These are phyloP conservation scores for Auricularia heimuer DNA, from an alignment of 768 basidiomycete species.

Conservation along the genomic window DNA sequence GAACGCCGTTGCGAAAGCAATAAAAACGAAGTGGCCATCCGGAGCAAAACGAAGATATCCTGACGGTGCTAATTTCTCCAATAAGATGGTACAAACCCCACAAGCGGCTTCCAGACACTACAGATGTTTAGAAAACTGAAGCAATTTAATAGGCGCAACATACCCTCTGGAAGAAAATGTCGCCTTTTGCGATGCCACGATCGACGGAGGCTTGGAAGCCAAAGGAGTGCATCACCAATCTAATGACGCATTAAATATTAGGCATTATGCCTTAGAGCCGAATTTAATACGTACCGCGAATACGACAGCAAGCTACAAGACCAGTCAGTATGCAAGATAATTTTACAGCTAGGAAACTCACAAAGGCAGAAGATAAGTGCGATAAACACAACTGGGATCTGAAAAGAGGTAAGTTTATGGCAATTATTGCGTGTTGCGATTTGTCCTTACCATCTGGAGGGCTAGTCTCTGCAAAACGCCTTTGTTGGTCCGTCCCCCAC, in stretches of 20 bases:
- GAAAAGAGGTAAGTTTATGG: neutral
- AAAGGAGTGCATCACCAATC: conserved; percentile 80
- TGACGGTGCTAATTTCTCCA: conserved; percentile 53
- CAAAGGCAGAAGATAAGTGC: conserved; percentile 65
- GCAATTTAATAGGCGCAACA: conserved; percentile 17
- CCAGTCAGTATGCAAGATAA: conserved; percentile 6
- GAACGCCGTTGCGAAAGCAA: conserved; percentile 75
- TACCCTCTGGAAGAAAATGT: conserved; percentile 64
- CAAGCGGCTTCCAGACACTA: conserved; percentile 68
- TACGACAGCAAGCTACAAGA: conserved; percentile 26
- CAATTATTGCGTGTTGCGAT: neutral
- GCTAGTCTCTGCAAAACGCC: conserved; percentile 50
- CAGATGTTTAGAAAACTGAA: conserved; percentile 5
- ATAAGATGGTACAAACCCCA: conserved; percentile 52
- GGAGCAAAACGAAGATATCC: conserved; percentile 74
- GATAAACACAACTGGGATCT: conserved; percentile 54
- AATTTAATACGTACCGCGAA: conserved; percentile 25
- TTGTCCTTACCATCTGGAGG: conserved; percentile 41
- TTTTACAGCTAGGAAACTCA: conserved; percentile 27
- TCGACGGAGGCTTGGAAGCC: conserved; percentile 78
- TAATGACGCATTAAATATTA: no score
- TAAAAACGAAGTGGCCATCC: conserved; percentile 73
- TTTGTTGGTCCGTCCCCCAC: conserved; percentile 60
- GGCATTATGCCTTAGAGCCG: no score
- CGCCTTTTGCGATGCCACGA: conserved; percentile 51